Conservation (phyloP, 140 eudicot genomes). For the Eryngium alpinum region DNA sequence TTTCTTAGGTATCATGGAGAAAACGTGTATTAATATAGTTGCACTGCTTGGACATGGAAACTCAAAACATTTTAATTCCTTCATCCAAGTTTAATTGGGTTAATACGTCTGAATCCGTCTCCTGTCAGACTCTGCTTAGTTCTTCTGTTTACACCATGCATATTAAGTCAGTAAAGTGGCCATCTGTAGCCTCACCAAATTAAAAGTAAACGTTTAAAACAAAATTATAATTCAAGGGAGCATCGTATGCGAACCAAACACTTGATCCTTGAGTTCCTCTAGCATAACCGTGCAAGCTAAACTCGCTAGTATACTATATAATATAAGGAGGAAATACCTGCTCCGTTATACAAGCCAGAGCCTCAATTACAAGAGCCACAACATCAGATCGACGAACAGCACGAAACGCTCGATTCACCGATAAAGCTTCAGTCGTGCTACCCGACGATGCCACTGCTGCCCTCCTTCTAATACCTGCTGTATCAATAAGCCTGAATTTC, state of each 20-base stretch:
- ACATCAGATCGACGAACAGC: conserved; percentile 97
- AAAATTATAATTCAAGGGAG: too few relatives aligned
- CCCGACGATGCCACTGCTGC: conserved; percentile 91
- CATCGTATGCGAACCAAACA: too few relatives aligned
- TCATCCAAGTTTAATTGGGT: background rate
- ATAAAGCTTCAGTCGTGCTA: conserved; percentile 91
- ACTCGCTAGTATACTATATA: background rate
- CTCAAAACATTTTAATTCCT: background rate
- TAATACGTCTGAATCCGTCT: background rate
- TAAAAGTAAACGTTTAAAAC: background rate
- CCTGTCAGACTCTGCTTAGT: background rate
- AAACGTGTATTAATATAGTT: too few relatives aligned
- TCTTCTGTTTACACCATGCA: background rate
- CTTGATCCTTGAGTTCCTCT: too few relatives aligned
- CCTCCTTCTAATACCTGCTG: conserved; percentile 94
- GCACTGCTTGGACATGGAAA: background rate
- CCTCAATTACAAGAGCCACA: conserved; percentile 91
- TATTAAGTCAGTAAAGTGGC: background rate
- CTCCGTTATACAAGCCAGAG: conserved; percentile 93
- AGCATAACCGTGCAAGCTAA: background rate
- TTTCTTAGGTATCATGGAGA: too few relatives aligned
- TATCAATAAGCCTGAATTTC: conserved; percentile 87
- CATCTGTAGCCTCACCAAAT: background rate
- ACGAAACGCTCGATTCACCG: conserved; percentile 94
- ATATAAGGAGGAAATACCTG: conserved; percentile 48